These are phyloP conservation scores for Paraconiothyrium brasiliense DNA, from an alignment of 2,329 filamentous ascomycete genomes.

Conservation along the genomic window DNA sequence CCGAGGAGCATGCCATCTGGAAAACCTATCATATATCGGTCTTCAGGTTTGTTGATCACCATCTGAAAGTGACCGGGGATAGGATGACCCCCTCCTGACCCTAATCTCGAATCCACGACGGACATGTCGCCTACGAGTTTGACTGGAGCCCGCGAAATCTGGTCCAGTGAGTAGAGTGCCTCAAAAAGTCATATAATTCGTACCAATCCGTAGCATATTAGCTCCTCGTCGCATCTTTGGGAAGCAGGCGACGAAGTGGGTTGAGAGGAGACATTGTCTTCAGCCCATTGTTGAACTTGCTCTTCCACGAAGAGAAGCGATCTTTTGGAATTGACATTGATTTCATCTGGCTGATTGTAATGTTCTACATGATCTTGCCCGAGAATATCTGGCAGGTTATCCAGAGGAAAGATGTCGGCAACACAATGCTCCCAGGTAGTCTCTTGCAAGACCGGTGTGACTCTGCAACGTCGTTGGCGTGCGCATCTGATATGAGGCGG, in stretches of 20 bases:
- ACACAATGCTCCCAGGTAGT: constrained; percentile 27
- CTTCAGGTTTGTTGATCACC: constrained; percentile 20
- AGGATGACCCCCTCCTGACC: constrained; percentile 13
- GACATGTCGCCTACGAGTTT: constrained; percentile 37
- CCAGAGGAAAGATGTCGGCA: constrained; percentile 23
- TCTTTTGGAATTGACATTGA: background rate
- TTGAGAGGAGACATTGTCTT: constrained; percentile 13
- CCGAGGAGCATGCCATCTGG: constrained; percentile 25
- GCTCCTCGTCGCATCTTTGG: constrained; percentile 11
- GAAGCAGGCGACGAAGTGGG: constrained; percentile 6
- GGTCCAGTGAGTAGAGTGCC: background rate
- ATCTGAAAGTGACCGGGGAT: constrained; percentile 30
- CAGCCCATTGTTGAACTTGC: constrained; percentile 31
- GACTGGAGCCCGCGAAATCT: constrained; percentile 31
- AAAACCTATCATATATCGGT: constrained; percentile 28
- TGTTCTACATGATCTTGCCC: constrained; percentile 3
- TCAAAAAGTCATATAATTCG: background rate
- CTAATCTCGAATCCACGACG: constrained; percentile 28
- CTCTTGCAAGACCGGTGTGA: constrained; percentile 20
- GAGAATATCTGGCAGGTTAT: background rate
- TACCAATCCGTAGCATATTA: constrained; percentile 39
- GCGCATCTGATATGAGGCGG: background rate
- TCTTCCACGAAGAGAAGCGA: constrained; percentile 21
- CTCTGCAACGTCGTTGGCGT: constrained; percentile 13
- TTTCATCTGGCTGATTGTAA: constrained; percentile 1